Evolutionary conservation across 2,329 filamentous ascomycete species (phyloP).

Genomic region (Pseudonectria buxi): DNA sequence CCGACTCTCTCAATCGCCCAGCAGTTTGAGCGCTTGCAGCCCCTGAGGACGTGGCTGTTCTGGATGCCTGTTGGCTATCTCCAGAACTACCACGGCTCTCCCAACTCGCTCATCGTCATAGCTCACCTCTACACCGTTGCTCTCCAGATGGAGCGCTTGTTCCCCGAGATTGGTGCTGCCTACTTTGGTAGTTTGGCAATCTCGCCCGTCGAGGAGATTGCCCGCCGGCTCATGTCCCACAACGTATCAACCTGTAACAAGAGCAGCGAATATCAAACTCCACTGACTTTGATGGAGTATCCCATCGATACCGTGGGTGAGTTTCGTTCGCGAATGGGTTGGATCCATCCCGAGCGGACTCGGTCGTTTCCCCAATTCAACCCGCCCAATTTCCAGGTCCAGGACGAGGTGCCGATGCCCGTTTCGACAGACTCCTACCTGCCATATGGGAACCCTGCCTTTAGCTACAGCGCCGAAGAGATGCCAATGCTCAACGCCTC

Average conservation of each 20-base stretch:
- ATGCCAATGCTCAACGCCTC: conserved; percentile 47
- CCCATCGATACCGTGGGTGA: conserved; percentile 62
- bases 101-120: conserved; percentile 73
- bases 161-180: conserved; percentile 82
- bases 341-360: conserved; percentile 53
- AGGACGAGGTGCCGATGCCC: conserved; percentile 38
- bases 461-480: conserved; percentile 59
- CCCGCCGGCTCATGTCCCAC: conserved; percentile 64
- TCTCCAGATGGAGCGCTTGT: conserved; percentile 80
- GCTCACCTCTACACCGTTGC: conserved; percentile 89
- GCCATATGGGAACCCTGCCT: conserved; percentile 50
- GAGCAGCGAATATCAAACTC: conserved; percentile 49
- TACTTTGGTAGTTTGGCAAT: conserved; percentile 81
- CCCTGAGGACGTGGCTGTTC: conserved; percentile 87
- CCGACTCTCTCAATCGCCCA: conserved; percentile 66
- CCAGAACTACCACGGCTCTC: conserved; percentile 67
- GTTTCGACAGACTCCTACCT: conserved; percentile 38
- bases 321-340: conserved; percentile 64
- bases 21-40: conserved; percentile 84
- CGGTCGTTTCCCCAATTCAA: conserved; percentile 56
- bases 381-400: conserved; percentile 46
- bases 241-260: conserved; percentile 53
- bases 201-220: conserved; percentile 78
- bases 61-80: conserved; percentile 87
- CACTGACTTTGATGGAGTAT: conserved; percentile 63